These are phyloP conservation scores for Echium plantagineum DNA, from an alignment of 257 asterid species.

Conservation along the genomic window DNA sequence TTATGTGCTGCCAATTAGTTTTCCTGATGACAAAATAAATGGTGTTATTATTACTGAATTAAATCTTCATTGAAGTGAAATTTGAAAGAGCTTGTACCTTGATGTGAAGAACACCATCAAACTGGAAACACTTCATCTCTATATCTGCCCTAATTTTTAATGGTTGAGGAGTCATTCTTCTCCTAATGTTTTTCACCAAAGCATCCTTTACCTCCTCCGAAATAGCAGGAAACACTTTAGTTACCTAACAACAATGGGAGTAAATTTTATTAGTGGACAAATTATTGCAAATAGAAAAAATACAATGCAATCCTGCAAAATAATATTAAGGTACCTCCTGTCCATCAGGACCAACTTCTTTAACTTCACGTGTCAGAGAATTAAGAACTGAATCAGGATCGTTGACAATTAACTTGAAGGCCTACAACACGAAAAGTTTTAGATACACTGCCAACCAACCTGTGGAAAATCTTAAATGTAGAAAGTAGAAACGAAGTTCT, in stretches of 20 bases:
- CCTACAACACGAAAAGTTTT: slow-evolving; percentile 32
- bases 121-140: slow-evolving; percentile 90
- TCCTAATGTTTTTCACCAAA: slow-evolving; percentile 67
- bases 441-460: neutral
- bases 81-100: slow-evolving; percentile 40
- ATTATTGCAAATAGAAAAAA: slow-evolving; percentile 1
- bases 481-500: slow-evolving; percentile 3
- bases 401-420: slow-evolving; percentile 68
- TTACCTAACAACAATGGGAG: slow-evolving; percentile 35
- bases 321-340: slow-evolving; percentile 46
- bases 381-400: slow-evolving; percentile 87
- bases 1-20: slow-evolving; percentile 1
- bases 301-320: neutral
- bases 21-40: neutral
- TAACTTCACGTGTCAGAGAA: slow-evolving; percentile 84
- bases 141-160: slow-evolving; percentile 81
- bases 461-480: neutral
- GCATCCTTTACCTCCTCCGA: slow-evolving; percentile 74
- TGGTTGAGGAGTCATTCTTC: slow-evolving; percentile 97
- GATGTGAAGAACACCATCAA: slow-evolving; percentile 93
- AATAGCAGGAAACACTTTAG: slow-evolving; percentile 76
- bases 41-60: neutral
- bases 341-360: slow-evolving; percentile 85
- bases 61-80: slow-evolving; percentile 6
- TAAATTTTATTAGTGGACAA: neutral